Evolutionary conservation across 768 basidiomycete genomes (phyloP).

Genomic region (Mycena metata): DNA sequence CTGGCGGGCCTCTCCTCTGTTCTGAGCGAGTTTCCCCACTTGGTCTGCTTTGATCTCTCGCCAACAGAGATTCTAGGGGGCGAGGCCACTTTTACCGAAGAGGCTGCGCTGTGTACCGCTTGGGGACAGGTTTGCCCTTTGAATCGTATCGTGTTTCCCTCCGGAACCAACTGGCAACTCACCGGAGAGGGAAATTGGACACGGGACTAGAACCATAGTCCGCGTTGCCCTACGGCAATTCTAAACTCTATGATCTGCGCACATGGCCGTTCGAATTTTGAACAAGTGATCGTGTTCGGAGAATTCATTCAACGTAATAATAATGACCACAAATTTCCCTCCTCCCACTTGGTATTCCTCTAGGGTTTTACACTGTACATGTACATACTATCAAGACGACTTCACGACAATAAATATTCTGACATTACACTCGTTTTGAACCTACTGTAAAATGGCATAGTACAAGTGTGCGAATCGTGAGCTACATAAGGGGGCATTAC

Average conservation of each 20-base stretch:
- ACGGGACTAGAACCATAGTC: no score
- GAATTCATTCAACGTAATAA: no score
- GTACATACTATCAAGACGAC: no score
- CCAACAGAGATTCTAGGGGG: conserved; percentile 64
- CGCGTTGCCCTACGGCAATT: no score
- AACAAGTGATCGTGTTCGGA: no score
- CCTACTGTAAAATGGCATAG: conserved; percentile 24
- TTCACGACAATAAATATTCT: no score
- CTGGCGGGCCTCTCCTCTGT: conserved; percentile 72
- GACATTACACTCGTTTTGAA: no score
- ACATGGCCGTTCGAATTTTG: no score
- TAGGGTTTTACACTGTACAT: conserved; percentile 13
- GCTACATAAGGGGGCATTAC: conserved; percentile 33
- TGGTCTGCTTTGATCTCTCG: conserved; percentile 71
- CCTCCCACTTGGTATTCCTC: no score
- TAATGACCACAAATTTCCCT: no score
- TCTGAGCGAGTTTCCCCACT: conserved; percentile 61
- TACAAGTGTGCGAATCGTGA: conserved; percentile 20
- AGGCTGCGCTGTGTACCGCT: conserved; percentile 63
- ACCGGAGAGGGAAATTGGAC: conserved; percentile 51
- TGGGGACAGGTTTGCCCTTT: conserved; percentile 70
- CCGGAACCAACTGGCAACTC: conserved; percentile 64
- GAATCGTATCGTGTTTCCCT: conserved; percentile 68
- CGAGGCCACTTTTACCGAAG: conserved; percentile 60
- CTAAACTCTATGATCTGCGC: no score